These are phyloP conservation scores for Apiotrichum porosum DNA, from an alignment of 1,284 basidiomycete species.

Conservation along the genomic window DNA sequence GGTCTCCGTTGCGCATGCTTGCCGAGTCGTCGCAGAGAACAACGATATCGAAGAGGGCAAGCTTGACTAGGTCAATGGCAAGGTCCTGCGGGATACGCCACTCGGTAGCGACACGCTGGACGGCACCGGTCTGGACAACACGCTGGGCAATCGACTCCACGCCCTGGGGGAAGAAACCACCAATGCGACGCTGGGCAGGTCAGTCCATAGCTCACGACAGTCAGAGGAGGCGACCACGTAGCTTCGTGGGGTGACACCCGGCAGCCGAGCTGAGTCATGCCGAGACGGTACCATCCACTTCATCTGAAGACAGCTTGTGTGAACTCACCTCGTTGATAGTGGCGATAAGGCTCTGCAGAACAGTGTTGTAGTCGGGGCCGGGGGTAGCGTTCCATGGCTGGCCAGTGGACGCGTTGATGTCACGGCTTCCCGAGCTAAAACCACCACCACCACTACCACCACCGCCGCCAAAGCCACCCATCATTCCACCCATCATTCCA, in stretches of 20 bases:
- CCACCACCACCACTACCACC: slow-evolving; percentile 3
- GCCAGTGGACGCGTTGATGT: not conserved
- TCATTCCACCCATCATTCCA: not conserved
- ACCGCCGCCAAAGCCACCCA: slow-evolving; percentile 1
- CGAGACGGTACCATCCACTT: too few species aligned
- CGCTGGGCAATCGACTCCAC: slow-evolving; percentile 48
- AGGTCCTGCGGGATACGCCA: slow-evolving; percentile 50
- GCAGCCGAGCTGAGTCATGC: too few species aligned
- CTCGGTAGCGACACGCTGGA: slow-evolving; percentile 45
- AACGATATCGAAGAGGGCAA: slow-evolving; percentile 16
- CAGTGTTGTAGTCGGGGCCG: slow-evolving; percentile 2
- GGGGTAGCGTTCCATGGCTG: not conserved
- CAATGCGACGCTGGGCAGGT: slow-evolving; percentile 42
- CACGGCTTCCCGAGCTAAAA: not conserved
- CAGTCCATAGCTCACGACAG: too few species aligned
- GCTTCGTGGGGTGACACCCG: too few species aligned
- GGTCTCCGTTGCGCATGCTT: slow-evolving; percentile 13
- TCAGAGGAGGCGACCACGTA: too few species aligned
- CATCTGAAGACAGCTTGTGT: slow-evolving; percentile 18
- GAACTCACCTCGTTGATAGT: slow-evolving; percentile 47
- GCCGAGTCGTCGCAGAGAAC: slow-evolving; percentile 18
- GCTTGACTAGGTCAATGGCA: slow-evolving; percentile 26
- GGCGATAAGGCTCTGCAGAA: slow-evolving; percentile 28
- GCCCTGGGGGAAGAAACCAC: slow-evolving; percentile 49
- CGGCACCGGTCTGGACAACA: slow-evolving; percentile 43